Conservation (phyloP, 345 rosid genomes). For the Populus ilicifolia region DNA sequence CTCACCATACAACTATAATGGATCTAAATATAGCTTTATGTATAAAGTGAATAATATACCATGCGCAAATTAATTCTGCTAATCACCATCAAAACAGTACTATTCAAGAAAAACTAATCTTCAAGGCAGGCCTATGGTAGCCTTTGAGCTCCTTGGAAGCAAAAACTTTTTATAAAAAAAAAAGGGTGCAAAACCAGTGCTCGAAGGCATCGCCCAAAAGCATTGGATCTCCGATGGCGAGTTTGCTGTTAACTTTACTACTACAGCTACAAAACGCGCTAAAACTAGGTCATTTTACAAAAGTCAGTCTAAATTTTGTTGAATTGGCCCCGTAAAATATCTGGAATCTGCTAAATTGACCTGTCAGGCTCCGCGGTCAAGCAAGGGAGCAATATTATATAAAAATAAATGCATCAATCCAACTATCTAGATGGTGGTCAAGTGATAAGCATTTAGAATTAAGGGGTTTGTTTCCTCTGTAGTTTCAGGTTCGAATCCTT, state of each 20-base stretch:
- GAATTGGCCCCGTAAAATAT: background rate
- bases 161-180: background rate
- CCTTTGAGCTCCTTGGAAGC: background rate
- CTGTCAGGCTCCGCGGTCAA: background rate
- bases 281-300: background rate
- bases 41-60: too few species aligned
- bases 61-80: too few species aligned
- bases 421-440: too few species aligned
- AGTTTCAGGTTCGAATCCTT: too few species aligned
- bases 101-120: background rate
- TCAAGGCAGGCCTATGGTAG: background rate
- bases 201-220: background rate
- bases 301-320: background rate
- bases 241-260: too few species aligned
- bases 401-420: too few species aligned
- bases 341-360: slow-evolving; percentile 16
- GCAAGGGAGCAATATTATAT: background rate
- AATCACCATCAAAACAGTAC: background rate
- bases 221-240: background rate
- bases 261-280: background rate
- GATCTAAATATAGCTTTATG: too few species aligned
- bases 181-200: background rate
- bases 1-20: too few species aligned
- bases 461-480: too few species aligned
- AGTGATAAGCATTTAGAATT: too few species aligned